Evolutionary conservation across 2,329 filamentous ascomycete genomes (phyloP).

Genomic region (Xylaria sp.): DNA sequence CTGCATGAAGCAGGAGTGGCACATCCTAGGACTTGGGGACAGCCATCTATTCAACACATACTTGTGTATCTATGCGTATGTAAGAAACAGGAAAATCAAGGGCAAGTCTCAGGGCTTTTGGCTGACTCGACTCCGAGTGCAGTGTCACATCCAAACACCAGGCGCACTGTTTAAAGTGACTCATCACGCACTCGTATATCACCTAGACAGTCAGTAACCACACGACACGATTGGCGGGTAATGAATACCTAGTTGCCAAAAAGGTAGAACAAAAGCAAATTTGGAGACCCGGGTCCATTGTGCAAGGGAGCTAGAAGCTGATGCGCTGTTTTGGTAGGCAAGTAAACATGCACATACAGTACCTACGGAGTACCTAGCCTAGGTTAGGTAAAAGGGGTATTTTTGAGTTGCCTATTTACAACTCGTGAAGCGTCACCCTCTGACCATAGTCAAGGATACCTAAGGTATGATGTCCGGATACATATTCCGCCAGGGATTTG

Average conservation of each 20-base stretch:
- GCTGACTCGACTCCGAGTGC: not conserved
- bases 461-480: conserved; percentile 12
- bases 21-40: conserved; percentile 4
- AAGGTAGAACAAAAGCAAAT: too few relatives aligned
- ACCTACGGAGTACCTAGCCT: not conserved
- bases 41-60: too few relatives aligned
- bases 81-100: conserved; percentile 3
- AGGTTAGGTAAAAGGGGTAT: not conserved
- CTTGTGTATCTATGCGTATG: not conserved
- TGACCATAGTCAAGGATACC: not conserved
- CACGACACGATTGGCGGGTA: not conserved
- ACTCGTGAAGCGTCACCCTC: not conserved
- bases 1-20: conserved; percentile 21
- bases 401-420: not conserved
- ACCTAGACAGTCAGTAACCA: not conserved
- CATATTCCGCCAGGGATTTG: conserved; percentile 5
- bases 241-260: not conserved
- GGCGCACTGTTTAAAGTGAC: not conserved
- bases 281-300: too few relatives aligned
- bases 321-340: conserved; percentile 31
- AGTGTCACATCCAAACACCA: not conserved
- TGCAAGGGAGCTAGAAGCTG: too few relatives aligned
- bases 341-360: not conserved
- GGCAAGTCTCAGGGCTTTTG: not conserved
- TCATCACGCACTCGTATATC: not conserved